A percentile compares a stretch with the other conserved stretches of the same genome.
phyloP scores from a whole-genome alignment of 805 yeast species.

The Nakazawaea pomicola region DNA sequence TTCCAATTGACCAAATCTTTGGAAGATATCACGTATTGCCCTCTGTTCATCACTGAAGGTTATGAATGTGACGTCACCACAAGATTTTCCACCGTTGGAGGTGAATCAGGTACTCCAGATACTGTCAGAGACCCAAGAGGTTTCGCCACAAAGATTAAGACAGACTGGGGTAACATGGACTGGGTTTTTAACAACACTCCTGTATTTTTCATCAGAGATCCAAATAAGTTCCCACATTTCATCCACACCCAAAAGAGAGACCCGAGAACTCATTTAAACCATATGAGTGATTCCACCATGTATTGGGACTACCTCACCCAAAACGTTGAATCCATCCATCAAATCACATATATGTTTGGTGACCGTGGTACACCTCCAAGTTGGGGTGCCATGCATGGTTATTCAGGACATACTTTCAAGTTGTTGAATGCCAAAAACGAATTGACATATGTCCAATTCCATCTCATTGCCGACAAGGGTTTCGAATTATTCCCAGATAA shows the following conservation, averaged over 20 bases:
- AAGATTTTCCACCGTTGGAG: slow-evolving; percentile 66
- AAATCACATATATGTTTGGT: slow-evolving; percentile 51
- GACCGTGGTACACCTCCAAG: slow-evolving; percentile 56
- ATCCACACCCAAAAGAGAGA: slow-evolving; percentile 69
- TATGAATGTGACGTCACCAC: slow-evolving; percentile 37
- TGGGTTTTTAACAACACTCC: slow-evolving; percentile 76
- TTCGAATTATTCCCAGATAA: slow-evolving; percentile 35
- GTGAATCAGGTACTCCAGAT: slow-evolving; percentile 64
- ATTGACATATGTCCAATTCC: slow-evolving; percentile 52
- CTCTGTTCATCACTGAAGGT: slow-evolving; percentile 35
- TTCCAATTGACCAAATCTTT: slow-evolving; percentile 57
- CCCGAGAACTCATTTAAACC: slow-evolving; percentile 55
- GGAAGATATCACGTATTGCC: slow-evolving; percentile 42
- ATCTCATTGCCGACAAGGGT: slow-evolving; percentile 47
- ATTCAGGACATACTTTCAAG: slow-evolving; percentile 63
- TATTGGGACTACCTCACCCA: slow-evolving; percentile 55
- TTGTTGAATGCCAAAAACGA: slow-evolving; percentile 46
- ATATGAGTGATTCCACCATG: slow-evolving; percentile 39
- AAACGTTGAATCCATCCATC: slow-evolving; percentile 55
- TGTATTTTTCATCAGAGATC: slow-evolving; percentile 59
- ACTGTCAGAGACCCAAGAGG: slow-evolving; percentile 70
- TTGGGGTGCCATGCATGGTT: slow-evolving; percentile 55
- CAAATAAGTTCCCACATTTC: slow-evolving; percentile 57
- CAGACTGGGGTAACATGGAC: slow-evolving; percentile 65
- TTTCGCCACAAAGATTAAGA: slow-evolving; percentile 58